A percentile compares a stretch with the other conserved stretches of the same genome.
Evolutionary conservation across 345 rosid species (phyloP).

Genomic region (Melaleuca alternifolia): DNA sequence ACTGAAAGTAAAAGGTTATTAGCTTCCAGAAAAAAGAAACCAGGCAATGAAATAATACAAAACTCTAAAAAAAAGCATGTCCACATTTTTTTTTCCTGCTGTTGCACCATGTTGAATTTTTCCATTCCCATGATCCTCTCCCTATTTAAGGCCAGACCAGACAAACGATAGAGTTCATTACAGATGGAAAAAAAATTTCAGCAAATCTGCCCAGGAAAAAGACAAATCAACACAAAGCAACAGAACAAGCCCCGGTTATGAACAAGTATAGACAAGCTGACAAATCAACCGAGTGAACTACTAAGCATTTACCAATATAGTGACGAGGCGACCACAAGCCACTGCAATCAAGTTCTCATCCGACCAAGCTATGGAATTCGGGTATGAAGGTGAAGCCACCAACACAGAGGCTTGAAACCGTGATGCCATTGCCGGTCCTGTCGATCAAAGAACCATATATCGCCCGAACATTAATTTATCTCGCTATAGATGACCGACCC

Average conservation of each 20-base stretch:
- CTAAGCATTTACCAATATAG: slow-evolving; percentile 44
- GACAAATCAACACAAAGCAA: background rate
- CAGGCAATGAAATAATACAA: background rate
- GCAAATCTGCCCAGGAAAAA: background rate
- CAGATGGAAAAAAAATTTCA: background rate
- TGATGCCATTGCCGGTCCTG: slow-evolving; percentile 36
- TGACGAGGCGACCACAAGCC: slow-evolving; percentile 76
- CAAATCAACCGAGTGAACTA: background rate
- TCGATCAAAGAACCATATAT: background rate
- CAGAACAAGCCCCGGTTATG: background rate
- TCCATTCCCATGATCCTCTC: background rate
- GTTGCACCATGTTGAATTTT: background rate
- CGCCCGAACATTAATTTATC: background rate
- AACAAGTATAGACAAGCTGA: background rate
- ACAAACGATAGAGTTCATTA: background rate
- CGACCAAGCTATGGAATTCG: slow-evolving; percentile 91
- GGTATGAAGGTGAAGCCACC: slow-evolving; percentile 64
- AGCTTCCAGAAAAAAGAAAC: background rate
- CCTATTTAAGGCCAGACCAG: background rate
- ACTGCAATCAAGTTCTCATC: slow-evolving; percentile 84
- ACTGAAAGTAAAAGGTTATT: background rate
- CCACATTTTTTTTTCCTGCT: background rate
- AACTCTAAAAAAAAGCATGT: background rate
- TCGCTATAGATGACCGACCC: background rate
- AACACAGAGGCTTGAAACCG: slow-evolving; percentile 77